Evolutionary conservation across 2,329 filamentous ascomycete species (phyloP).

Genomic region (Curvularia hawaiiensis): DNA sequence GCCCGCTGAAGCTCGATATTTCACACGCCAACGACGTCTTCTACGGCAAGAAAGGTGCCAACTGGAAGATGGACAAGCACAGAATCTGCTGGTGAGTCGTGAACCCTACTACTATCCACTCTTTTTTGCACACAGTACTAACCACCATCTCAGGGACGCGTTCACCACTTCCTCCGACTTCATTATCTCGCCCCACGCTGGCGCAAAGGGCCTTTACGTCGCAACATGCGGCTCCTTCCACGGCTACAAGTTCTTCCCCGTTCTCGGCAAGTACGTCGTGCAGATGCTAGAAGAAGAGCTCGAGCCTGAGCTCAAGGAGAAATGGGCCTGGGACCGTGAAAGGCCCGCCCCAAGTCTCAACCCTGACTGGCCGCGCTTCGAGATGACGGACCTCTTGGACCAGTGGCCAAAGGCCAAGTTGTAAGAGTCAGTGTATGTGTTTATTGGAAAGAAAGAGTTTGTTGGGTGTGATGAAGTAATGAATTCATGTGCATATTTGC

Average conservation of each 20-base stretch:
- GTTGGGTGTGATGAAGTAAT: slow-evolving; percentile 4
- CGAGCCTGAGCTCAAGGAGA: slow-evolving; percentile 58
- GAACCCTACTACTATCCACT: neutral
- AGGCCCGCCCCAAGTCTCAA: slow-evolving; percentile 58
- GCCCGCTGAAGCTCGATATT: slow-evolving; percentile 63
- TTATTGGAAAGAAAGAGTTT: neutral
- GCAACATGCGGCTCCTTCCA: slow-evolving; percentile 67
- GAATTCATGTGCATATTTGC: slow-evolving; percentile 8
- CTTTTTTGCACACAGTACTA: neutral
- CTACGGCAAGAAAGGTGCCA: slow-evolving; percentile 61
- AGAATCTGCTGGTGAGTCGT: slow-evolving; percentile 67
- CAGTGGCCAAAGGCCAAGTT: slow-evolving; percentile 39
- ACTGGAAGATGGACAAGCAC: slow-evolving; percentile 66
- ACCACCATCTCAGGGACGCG: slow-evolving; percentile 61
- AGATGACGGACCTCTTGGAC: slow-evolving; percentile 61
- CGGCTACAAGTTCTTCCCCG: slow-evolving; percentile 65
- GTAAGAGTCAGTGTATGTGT: slow-evolving; percentile 14
- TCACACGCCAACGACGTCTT: slow-evolving; percentile 62
- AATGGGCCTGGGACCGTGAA: slow-evolving; percentile 68
- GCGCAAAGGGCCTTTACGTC: slow-evolving; percentile 56
- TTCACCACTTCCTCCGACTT: slow-evolving; percentile 63
- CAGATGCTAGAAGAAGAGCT: slow-evolving; percentile 53
- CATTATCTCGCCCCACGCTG: slow-evolving; percentile 58
- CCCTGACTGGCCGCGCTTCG: slow-evolving; percentile 61
- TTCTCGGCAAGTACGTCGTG: slow-evolving; percentile 60